A percentile compares a stretch with the other conserved stretches of the same genome.
Evolutionary conservation across 176 grass and related monocot genomes (phyloP).

Genomic region (Aegilops umbellulata): DNA sequence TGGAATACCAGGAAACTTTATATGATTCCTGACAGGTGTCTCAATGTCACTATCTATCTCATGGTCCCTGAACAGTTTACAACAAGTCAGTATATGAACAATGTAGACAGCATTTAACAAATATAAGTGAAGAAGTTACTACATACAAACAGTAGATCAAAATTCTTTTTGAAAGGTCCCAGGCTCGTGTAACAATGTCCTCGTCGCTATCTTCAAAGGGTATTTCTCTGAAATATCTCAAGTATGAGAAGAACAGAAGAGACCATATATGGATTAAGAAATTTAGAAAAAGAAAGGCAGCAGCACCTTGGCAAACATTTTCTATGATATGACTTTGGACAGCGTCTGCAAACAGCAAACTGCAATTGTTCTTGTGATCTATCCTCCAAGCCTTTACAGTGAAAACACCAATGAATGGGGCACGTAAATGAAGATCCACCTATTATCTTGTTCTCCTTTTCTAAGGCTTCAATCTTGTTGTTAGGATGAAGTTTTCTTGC

Average conservation of each 20-base stretch:
- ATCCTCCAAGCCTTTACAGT: constrained; percentile 72
- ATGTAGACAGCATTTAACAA: constrained; percentile 20
- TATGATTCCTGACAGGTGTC: constrained; percentile 66
- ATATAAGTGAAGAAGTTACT: constrained; percentile 14
- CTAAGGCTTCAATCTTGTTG: constrained; percentile 44
- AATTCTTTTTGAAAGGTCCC: constrained; percentile 71
- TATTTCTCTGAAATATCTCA: constrained; percentile 48
- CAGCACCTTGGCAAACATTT: constrained; percentile 86
- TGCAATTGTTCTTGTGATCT: constrained; percentile 56
- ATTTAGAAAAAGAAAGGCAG: constrained; percentile 10
- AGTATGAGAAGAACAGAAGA: constrained; percentile 17
- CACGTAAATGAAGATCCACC: constrained; percentile 77
- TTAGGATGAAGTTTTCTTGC: constrained; percentile 48
- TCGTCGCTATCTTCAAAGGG: constrained; percentile 50
- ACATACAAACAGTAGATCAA: constrained; percentile 83
- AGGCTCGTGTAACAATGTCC: constrained; percentile 46
- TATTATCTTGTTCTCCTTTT: constrained; percentile 59
- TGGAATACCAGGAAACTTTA: constrained; percentile 58
- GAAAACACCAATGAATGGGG: constrained; percentile 71
- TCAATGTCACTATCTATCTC: constrained; percentile 54
- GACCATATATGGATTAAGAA: neutral
- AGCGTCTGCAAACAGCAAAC: constrained; percentile 92
- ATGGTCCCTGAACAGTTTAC: constrained; percentile 61
- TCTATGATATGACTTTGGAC: constrained; percentile 85
- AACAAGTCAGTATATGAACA: constrained; percentile 22